Evolutionary conservation across 2,329 filamentous ascomycete genomes (phyloP), one percentile per base, ranked within the genome.

Genomic region (Hypoxylon sp.): DNA sequence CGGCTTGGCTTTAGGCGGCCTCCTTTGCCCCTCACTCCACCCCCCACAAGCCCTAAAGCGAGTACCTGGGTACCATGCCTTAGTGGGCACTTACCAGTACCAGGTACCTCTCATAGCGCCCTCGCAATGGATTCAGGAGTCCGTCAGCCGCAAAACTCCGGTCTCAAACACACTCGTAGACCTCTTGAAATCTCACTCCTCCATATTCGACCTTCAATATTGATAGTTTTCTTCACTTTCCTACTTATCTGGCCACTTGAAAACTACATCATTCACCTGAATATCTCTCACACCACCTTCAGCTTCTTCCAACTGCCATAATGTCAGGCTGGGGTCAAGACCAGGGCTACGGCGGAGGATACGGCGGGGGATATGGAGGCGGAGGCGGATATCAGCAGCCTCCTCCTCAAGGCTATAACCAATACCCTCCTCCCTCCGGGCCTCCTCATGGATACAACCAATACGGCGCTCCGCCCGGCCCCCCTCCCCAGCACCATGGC

Each of bases 241-340:
- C n/a, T n/a, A n/a, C n/a, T n/a, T n/a, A n/a, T 45, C 26, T 13
- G 17, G 24, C 11, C 10, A 40, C 17, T 23, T 26, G n/a, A 15
- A 17, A 18, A 13, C 3, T 41, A 8, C 3, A 24, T 26, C 23
- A 24, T 18, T 46, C 11, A 24, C n/a, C 15, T 48, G 8, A 1
- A 31, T 35, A 15, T 10, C 15, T 26, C 7, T 11, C 38, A 15
- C 26, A 27, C 15, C 40, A n/a, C 4, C 20, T 29, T 48, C 33
- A 4, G 41, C 15, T 50, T n/a, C n/a, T n/a, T n/a, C n/a, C n/a
- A n/a, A n/a, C n/a, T 21, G 18, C 48, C 7, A 58, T 24, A 23
- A 74, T 74, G 72, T 70, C 72, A 10, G 70, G 70, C 35, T 70
- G 69, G 67, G 75, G 75, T 49, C 74, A 77, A 60, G 31, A 35